Evolutionary conservation across 2,329 filamentous ascomycete species (phyloP), one percentile per base, ranked within the genome.

Genomic region (Pseudocercospora crystallina): DNA sequence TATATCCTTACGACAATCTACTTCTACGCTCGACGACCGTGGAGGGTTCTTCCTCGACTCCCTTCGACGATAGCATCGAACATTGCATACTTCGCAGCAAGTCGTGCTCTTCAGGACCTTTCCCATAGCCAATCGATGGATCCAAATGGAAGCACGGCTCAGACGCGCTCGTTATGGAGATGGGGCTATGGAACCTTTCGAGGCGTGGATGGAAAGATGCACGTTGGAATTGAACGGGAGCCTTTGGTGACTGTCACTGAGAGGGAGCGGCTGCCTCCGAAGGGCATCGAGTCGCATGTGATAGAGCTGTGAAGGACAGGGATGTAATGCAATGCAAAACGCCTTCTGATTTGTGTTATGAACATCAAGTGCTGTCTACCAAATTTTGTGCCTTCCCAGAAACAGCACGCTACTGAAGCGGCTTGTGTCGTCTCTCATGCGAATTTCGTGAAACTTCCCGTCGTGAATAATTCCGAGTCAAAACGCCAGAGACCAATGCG

Each of bases 161-260:
- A n/a, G n/a, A n/a, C n/a, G n/a, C n/a, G n/a, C n/a, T n/a, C n/a
- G n/a, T n/a, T n/a, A 50, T 30, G 40, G 9, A 58, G 49, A 0
- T 77, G 76, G 47, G 76, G 75, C 0, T 83, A 77, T 57, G 80
- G 81, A 0, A 69, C 67, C 0, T 83, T 73, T 47, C 46, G 79
- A 1, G 79, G 78, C 0, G 59, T 57, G 0, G 79, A 83, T 54
- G 75, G 77, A 0, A 67, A 68, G 7, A 63, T 67, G 0, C 77
- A 82, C 48, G 52, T 79, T 0, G 81, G 81, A 0, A 76, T 83
- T 37, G 80, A 84, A 31, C 61, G 71, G 17, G 69, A 74, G 17
- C 74, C 75, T 0, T 73, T 74, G 45, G 53, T 61, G 15, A 39
- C 36, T 3, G 31, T 49, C 8, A 12, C 35, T 14, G 35, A 13